A percentile compares a stretch with the other conserved stretches of the same genome.
Conservation (phyloP, 306 rosid species). For the Cajanus cajan region DNA sequence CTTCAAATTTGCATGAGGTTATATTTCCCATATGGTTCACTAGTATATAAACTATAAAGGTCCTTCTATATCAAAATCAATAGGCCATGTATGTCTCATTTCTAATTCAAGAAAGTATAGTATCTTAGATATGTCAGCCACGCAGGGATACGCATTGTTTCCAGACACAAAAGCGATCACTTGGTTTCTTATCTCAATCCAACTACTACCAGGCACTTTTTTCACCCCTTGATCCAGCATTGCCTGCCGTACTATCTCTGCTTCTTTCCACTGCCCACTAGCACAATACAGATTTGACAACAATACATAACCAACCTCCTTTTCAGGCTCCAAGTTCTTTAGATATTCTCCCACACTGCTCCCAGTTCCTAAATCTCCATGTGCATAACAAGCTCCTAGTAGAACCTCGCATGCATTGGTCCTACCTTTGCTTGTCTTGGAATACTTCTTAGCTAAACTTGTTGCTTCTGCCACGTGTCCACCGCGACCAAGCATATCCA, state of each 20-base stretch:
- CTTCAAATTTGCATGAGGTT: background rate
- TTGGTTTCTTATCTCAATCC: slow-evolving; percentile 70
- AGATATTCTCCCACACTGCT: slow-evolving; percentile 49
- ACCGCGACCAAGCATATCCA: slow-evolving; percentile 81
- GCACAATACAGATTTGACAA: slow-evolving; percentile 72
- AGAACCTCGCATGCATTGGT: slow-evolving; percentile 48
- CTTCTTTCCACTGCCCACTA: slow-evolving; percentile 75
- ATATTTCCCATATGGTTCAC: background rate
- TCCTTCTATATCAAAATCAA: slow-evolving; percentile 34
- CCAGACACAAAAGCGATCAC: slow-evolving; percentile 73
- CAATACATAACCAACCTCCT: slow-evolving; percentile 64
- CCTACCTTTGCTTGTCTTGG: slow-evolving; percentile 26
- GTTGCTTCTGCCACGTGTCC: slow-evolving; percentile 68
- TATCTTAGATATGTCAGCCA: slow-evolving; percentile 34
- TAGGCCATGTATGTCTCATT: slow-evolving; percentile 52
- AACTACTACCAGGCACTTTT: slow-evolving; percentile 85
- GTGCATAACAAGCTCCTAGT: slow-evolving; percentile 65
- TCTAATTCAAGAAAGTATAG: slow-evolving; percentile 55
- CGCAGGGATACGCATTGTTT: slow-evolving; percentile 43
- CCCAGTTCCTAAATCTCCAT: slow-evolving; percentile 51
- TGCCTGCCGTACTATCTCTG: slow-evolving; percentile 66
- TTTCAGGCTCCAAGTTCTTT: slow-evolving; percentile 49
- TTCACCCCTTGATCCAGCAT: slow-evolving; percentile 72
- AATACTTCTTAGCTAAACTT: slow-evolving; percentile 46
- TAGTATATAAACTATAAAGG: slow-evolving; percentile 8